Conservation (phyloP, 257 asterid species). For the Linderniella brevidens region DNA sequence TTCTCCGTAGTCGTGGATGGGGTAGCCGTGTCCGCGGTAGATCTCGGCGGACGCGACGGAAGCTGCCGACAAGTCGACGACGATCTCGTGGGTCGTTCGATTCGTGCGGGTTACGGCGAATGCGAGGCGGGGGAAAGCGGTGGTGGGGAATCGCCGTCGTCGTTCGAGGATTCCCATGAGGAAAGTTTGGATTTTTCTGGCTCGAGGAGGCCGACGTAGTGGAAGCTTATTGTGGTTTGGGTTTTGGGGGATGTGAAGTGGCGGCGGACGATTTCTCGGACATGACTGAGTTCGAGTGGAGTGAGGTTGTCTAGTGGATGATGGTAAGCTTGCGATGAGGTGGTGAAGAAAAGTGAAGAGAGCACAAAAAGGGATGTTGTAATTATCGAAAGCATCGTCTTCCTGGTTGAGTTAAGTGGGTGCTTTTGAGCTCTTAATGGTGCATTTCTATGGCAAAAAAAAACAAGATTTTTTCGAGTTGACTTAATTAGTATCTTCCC, state of each 20-base stretch:
- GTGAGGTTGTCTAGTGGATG: slow-evolving; percentile 49
- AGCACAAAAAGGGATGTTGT: too few species aligned
- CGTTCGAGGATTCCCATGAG: slow-evolving; percentile 11
- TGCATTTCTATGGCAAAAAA: too few species aligned
- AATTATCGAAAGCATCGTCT: too few species aligned
- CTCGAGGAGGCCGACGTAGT: slow-evolving; percentile 58
- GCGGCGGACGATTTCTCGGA: slow-evolving; percentile 20
- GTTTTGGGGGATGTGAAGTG: slow-evolving; percentile 7
- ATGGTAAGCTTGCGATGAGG: slow-evolving; percentile 9
- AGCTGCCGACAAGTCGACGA: slow-evolving; percentile 20
- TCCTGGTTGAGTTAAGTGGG: too few species aligned
- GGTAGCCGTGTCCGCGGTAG: slow-evolving; percentile 46
- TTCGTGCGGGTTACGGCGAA: slow-evolving; percentile 24
- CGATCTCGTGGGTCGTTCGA: slow-evolving; percentile 22
- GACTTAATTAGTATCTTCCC: too few species aligned
- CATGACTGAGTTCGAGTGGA: slow-evolving; percentile 30
- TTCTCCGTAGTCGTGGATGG: slow-evolving; percentile 23
- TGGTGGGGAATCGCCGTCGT: background rate
- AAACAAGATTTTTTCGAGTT: too few species aligned
- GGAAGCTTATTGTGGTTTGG: slow-evolving; percentile 27
- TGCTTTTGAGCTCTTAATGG: too few species aligned
- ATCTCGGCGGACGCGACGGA: slow-evolving; percentile 15
- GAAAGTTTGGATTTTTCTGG: slow-evolving; percentile 29
- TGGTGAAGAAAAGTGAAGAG: too few species aligned
- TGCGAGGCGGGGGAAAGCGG: slow-evolving; percentile 21